A percentile compares a stretch with the other conserved stretches of the same genome.
phyloP scores from a whole-genome alignment of 345 rosid species.

The Anastatica hierochuntica region DNA sequence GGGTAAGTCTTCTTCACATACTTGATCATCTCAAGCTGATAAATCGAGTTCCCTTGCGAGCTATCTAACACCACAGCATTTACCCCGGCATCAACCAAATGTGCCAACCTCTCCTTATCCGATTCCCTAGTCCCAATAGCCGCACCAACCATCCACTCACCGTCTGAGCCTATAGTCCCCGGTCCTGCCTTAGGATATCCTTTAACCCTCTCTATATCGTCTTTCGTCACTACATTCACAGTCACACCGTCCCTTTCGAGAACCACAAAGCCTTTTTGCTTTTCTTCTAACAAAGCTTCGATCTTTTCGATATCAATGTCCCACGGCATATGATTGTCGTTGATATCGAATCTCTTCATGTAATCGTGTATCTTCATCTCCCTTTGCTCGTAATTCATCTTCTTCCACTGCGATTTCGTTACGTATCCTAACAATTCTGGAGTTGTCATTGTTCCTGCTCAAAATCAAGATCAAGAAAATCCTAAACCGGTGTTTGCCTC shows the following conservation, averaged over 20 bases:
- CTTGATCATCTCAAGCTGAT: conserved; percentile 84
- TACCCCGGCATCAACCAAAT: conserved; percentile 56
- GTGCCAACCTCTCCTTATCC: conserved; percentile 75
- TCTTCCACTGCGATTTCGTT: conserved; percentile 44
- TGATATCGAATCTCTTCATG: conserved; percentile 39
- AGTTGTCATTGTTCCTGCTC: conserved; percentile 32
- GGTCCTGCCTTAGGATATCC: conserved; percentile 59
- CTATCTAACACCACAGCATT: conserved; percentile 76
- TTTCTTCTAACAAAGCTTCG: conserved; percentile 35
- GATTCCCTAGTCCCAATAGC: conserved; percentile 73
- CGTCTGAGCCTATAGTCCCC: conserved; percentile 60
- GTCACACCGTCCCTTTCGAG: conserved; percentile 50
- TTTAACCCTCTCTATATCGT: conserved; percentile 63
- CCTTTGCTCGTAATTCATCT: conserved; percentile 29
- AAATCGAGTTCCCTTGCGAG: conserved; percentile 85
- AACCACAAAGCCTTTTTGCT: conserved; percentile 41
- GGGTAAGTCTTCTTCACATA: conserved; percentile 57
- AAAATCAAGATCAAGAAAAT: not conserved
- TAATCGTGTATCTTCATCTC: conserved; percentile 48
- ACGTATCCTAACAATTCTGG: conserved; percentile 58
- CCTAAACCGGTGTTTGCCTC: too few species aligned
- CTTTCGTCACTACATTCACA: conserved; percentile 54
- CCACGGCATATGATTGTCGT: conserved; percentile 39
- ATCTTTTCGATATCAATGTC: conserved; percentile 46
- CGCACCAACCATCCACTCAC: conserved; percentile 92